phyloP scores from a whole-genome alignment of 139 green algal species.

The Chlorella vulgaris region DNA sequence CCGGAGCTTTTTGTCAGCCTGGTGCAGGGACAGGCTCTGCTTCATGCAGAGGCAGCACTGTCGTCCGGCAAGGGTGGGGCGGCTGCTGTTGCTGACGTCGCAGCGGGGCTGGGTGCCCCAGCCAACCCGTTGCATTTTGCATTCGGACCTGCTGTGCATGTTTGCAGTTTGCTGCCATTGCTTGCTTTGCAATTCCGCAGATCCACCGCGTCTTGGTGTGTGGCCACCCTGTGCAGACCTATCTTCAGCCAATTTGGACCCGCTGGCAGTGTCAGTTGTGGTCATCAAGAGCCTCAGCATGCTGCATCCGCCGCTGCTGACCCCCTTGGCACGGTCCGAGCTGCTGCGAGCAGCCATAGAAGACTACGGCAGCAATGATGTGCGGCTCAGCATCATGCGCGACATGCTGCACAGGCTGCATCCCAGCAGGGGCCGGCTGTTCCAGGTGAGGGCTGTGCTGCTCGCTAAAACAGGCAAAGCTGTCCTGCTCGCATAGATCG shows the following conservation, averaged over 20 bases:
- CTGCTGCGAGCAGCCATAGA: conserved; percentile 6
- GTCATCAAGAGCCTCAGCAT: conserved; percentile 25
- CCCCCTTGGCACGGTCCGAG: background rate
- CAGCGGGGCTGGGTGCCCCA: no score
- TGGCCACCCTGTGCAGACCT: background rate
- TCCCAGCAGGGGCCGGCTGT: background rate
- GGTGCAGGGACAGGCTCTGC: background rate
- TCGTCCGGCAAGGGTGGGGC: background rate
- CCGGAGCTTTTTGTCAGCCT: conserved; percentile 49
- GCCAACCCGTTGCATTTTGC: no score
- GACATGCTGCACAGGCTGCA: conserved; percentile 7
- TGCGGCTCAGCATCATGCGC: background rate
- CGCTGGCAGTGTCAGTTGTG: conserved; percentile 28
- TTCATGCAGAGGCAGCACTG: conserved; percentile 9
- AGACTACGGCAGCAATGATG: background rate
- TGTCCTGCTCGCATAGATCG: no score
- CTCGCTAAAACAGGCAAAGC: no score
- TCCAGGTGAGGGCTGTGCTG: background rate
- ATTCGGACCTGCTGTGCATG: no score
- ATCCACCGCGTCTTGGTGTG: background rate
- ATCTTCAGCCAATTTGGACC: conserved; percentile 3
- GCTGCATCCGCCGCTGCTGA: conserved; percentile 16
- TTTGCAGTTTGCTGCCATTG: no score
- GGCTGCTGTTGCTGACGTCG: background rate
- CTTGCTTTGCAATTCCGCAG: no score